Base-by-base conservation (phyloP, 2,329 filamentous ascomycete genomes). In the Stachybotrys chlorohalonatus region DNA sequence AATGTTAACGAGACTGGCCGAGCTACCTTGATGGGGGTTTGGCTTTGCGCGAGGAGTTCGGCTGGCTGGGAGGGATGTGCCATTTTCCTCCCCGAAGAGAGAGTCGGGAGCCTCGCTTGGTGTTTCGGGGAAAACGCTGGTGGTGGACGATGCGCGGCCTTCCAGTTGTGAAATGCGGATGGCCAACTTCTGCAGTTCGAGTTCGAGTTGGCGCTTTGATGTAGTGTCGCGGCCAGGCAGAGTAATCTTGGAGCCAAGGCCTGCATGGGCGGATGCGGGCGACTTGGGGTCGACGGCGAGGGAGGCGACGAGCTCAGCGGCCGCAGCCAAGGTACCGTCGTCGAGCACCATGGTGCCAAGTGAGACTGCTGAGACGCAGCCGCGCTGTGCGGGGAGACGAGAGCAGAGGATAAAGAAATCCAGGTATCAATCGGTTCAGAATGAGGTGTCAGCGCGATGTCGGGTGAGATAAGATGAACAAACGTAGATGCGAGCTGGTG, bases 161-260 rank as follows among this genome's bases (percentile, higher is more conserved):
- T 97, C 92, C 62, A 97, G 83, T 60, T 86, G 84, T 60, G 91
- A 87, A 62, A 97, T 84, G 61, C 94, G 81, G 58, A 85, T 75
- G 56, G 86, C 82, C 59, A 97, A 81, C 54, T 89, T 86, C 52
- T 86, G 82, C 55, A 99, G 81, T 73, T 97, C 93, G 57, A 80
- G 79, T 73, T 97, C 91, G 57, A 97, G 82, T 36, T 80, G 80
- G 61, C 82, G 79, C 74, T 97, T 97, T 61, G 87, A 87, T 42
- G 83, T 73, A 49, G 82, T 87, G 56, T 90, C 81, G 55, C 83
- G 80, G 56, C 94, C 94, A 13, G 93, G 92, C 30, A 97, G 80
- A 58, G 80, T 81, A 66, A 93, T 78, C 60, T 80, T 75, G 53
- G 72, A 70, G 56, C 73, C 74, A 54, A 71, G 66, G 52, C 70